Evolutionary conservation across 176 grass and related monocot genomes (phyloP).

Genomic region (maize (Zea mays)): DNA sequence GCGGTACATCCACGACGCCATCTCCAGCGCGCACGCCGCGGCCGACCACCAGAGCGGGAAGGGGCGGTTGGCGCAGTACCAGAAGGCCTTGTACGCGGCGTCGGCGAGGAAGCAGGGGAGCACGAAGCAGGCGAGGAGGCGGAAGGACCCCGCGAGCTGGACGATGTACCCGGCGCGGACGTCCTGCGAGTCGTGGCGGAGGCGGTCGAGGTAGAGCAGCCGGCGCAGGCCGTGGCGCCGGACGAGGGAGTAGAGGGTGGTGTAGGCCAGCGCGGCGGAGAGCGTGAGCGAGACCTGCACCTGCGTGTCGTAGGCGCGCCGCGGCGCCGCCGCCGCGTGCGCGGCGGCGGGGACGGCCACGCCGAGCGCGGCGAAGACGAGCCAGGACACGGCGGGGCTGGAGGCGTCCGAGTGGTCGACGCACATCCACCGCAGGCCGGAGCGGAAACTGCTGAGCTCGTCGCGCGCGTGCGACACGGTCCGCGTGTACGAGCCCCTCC

Average conservation of each 20-base stretch:
- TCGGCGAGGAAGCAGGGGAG: constrained; percentile 58
- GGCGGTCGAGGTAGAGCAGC: constrained; percentile 73
- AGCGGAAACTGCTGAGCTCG: constrained; percentile 64
- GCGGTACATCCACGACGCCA: constrained; percentile 75
- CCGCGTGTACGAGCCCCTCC: constrained; percentile 47
- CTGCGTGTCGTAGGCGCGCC: constrained; percentile 65
- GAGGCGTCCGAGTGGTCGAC: constrained; percentile 50
- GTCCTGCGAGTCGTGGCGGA: constrained; percentile 57
- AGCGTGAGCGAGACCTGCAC: constrained; percentile 67
- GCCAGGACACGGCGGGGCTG: constrained; percentile 39
- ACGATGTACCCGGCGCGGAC: constrained; percentile 52
- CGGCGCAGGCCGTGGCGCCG: constrained; percentile 60
- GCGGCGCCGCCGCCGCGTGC: constrained; percentile 22
- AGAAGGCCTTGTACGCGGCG: constrained; percentile 68
- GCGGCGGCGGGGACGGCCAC: constrained; percentile 26
- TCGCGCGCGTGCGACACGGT: constrained; percentile 58
- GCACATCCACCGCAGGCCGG: constrained; percentile 74
- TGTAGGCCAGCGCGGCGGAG: constrained; percentile 48
- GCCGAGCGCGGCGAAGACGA: constrained; percentile 43
- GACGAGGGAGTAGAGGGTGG: constrained; percentile 49
- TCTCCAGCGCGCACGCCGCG: constrained; percentile 57
- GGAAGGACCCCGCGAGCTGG: constrained; percentile 51
- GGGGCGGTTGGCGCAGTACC: constrained; percentile 46
- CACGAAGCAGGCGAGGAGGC: constrained; percentile 61
- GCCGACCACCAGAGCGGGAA: constrained; percentile 42